Conservation (phyloP, 495 filamentous ascomycete species). For the Lepidopterella palustris region DNA sequence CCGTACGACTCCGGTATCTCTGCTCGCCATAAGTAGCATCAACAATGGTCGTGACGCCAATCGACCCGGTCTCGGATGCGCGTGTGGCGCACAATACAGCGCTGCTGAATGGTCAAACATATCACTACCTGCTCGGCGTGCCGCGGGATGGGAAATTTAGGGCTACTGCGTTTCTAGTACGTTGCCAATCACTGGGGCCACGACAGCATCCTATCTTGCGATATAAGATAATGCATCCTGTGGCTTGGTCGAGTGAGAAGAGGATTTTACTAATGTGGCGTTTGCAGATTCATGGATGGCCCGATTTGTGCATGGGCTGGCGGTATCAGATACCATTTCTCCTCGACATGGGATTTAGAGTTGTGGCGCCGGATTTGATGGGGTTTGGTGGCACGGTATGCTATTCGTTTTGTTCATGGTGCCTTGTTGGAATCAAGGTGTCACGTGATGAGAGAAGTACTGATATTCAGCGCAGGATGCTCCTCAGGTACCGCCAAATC, state of each 20-base stretch:
- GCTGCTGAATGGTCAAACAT: constrained; percentile 56
- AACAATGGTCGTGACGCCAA: constrained; percentile 51
- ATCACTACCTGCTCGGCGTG: constrained; percentile 62
- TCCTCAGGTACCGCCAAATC: constrained; percentile 47
- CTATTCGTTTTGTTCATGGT: no score
- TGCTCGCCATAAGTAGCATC: no score
- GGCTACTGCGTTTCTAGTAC: constrained; percentile 62
- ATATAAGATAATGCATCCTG: no score
- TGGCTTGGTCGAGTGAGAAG: neutral
- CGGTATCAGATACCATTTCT: constrained; percentile 76
- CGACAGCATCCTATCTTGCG: no score
- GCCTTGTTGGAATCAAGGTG: constrained; percentile 40
- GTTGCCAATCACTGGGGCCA: constrained; percentile 14
- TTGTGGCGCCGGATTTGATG: constrained; percentile 73
- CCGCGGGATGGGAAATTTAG: constrained; percentile 46
- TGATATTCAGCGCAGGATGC: constrained; percentile 45
- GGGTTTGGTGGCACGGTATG: constrained; percentile 71
- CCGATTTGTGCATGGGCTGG: constrained; percentile 68
- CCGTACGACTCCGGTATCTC: no score
- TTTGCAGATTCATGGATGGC: constrained; percentile 55
- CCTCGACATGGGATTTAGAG: constrained; percentile 57
- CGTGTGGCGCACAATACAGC: constrained; percentile 56
- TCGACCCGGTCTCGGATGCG: constrained; percentile 53
- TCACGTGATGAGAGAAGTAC: constrained; percentile 47
- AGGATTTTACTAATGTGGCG: neutral